A percentile compares a stretch with the other conserved stretches of the same genome.
These are phyloP conservation scores for Antitrichia curtipendula DNA, from an alignment of 225 moss, liverwort and hornwort genomes.

Conservation along the genomic window DNA sequence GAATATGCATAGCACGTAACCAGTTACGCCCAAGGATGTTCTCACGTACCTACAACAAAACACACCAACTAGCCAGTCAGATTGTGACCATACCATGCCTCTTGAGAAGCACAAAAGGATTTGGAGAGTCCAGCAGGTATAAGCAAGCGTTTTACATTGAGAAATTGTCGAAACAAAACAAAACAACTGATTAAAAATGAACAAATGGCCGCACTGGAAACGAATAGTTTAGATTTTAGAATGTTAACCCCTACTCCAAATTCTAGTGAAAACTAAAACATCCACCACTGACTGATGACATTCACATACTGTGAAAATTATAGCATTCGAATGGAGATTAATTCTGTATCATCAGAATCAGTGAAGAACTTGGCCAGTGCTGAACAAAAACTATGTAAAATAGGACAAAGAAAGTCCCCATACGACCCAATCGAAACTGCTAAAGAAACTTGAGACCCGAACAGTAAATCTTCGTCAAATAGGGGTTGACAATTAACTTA, in stretches of 20 bases:
- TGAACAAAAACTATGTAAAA: neutral
- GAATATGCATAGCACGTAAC: slow-evolving; percentile 63
- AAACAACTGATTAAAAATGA: neutral
- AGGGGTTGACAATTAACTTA: neutral
- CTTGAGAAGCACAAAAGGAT: neutral
- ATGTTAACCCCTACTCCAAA: neutral
- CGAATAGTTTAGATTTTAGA: neutral
- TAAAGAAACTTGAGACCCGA: neutral
- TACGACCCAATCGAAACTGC: neutral
- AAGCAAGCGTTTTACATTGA: neutral
- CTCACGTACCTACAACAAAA: slow-evolving; percentile 31
- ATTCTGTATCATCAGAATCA: neutral
- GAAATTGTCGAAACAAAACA: neutral
- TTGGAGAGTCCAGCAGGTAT: neutral
- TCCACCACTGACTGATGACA: neutral
- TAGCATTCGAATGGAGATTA: too few relatives aligned
- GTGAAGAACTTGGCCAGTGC: too few relatives aligned
- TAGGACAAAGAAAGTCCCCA: neutral
- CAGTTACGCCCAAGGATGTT: slow-evolving; percentile 36
- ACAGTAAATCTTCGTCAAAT: neutral
- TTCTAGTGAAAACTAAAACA: neutral
- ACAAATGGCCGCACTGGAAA: neutral
- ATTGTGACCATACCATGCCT: neutral
- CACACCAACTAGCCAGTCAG: neutral
- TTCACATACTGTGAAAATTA: neutral